Percentiles rank a stretch among this genome's conserved stretches.
Conservation (phyloP, 2,329 filamentous ascomycete genomes). For the Raffaelea ambrosiae region DNA sequence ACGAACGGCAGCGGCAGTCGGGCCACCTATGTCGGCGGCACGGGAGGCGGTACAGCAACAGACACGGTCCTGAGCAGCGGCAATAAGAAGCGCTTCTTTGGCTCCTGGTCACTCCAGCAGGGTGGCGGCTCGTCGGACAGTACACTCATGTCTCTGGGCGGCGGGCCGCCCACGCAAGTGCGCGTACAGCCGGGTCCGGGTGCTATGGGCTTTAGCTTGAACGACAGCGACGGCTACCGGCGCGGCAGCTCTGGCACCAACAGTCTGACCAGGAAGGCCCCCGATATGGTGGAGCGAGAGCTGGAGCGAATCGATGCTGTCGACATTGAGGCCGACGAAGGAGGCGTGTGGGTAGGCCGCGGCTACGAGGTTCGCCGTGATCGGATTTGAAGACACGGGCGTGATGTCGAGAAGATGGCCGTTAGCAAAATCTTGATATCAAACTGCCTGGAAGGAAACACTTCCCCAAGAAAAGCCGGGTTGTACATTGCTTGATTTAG, state of each 20-base stretch:
- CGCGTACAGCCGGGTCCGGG: no score
- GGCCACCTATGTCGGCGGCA: background rate
- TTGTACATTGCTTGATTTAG: no score
- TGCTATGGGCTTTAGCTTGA: no score
- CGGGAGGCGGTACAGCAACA: no score
- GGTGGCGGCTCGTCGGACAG: background rate
- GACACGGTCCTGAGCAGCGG: conserved; percentile 1
- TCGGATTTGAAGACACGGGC: no score
- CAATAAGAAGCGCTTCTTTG: conserved; percentile 4
- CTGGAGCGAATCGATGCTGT: conserved; percentile 14
- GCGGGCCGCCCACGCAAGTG: background rate
- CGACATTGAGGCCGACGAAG: background rate
- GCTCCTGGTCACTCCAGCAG: background rate
- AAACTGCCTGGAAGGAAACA: no score
- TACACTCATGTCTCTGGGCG: background rate
- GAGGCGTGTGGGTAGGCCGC: conserved; percentile 13
- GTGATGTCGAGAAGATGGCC: no score
- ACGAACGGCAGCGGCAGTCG: background rate
- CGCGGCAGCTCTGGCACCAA: conserved; percentile 1
- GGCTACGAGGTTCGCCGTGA: conserved; percentile 12
- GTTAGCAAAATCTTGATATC: no score
- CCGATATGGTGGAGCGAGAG: conserved; percentile 14
- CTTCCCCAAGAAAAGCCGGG: no score
- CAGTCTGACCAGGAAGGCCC: conserved; percentile 6
- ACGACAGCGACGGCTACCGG: background rate